Evolutionary conservation across 805 yeast genomes (phyloP), one percentile per base, ranked within the genome.

Genomic region (Monosporozyma servazzii): DNA sequence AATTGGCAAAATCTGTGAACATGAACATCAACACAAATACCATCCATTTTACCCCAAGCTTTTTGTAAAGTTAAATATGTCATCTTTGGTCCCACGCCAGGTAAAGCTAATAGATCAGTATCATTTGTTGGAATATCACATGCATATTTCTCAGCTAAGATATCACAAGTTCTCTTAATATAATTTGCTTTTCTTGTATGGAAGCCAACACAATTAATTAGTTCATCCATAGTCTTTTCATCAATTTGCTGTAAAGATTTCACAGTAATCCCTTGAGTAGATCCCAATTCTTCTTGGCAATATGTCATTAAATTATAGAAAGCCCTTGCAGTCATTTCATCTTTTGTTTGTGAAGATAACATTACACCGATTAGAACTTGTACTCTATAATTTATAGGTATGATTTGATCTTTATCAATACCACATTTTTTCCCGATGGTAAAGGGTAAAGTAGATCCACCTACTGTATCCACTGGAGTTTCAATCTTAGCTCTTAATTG

Each of bases 71-170:
- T 74, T 40, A 90, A 68, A 63, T 78, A 85, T 0, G 95, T 96
- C 98, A 90, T 90, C 65, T 90, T 90, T 8, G 96, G 96, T 0
- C 98, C 98, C 2, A 90, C 95, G 0, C 98, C 98, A 0, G 96
- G 96, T 31, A 90, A 70, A 0, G 76, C 66, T 5, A 78, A 73
- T 48, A 90, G 73, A 0, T 83, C 90, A 6, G 76, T 80, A 8
- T 62, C 86, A 74, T 2, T 82, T 75, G 53, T 75, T 0, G 98
- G 98, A 3, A 91, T 75, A 56, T 89, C 96, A 7, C 81, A 81
- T 10, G 71, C 70, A 62, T 74, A 80, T 20, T 75, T 60, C 1
- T 74, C 76, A 3, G 61, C 58, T 8, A 89, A 56, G 4, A 85
- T 70, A 48, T 70, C 71, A 7, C 85, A 77, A 0, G 93, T 73